Base-by-base conservation (phyloP, 768 basidiomycete species). In the Lactifluus rugatus region DNA sequence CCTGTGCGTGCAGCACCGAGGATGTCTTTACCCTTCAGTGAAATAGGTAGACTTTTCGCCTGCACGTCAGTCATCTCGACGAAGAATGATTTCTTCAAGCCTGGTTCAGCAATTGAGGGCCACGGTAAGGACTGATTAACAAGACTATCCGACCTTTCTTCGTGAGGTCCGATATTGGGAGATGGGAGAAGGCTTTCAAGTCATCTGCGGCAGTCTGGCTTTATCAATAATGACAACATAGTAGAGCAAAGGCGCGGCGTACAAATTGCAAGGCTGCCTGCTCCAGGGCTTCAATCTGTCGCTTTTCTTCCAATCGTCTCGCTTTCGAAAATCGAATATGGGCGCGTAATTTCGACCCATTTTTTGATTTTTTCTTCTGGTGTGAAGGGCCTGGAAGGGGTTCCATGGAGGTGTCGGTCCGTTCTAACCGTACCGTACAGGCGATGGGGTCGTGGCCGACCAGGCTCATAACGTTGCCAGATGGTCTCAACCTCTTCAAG, bases 41-140 rank as follows among this genome's bases (percentile, higher is more conserved):
- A 76, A 8, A 78, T 70, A 0, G 84, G 83, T 26, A 87, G 72
- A 36, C 83, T 78, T 16, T 78, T 73, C 5, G 76, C 70, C 66
- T 87, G 85, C 47, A 87, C 85, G 56, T 92, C 87, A 0, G 94
- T 96, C 81, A 93, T 92, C 21, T 87, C 77, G 44, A 85, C 77
- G 66, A 93, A 96, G 67, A 83, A 92, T 0, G 85, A 82, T 60
- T 89, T 88, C 73, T 89, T 91, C 36, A 98, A 75, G 16, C 93
- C 93, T 91, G 34, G 21, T 28, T 36, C 26, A 45, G 26, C 21
- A 28, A n/a, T 36, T 45, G 41, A 58, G 26, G 34, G 31, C 45
- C 26, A 19, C 8, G 19, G 8, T 23, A 14, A 1, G 10, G 31
- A 31, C 7, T 2, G 5, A 26, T 2, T 2, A 25, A 19, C 16